phyloP scores from a whole-genome alignment of 768 basidiomycete genomes.

The Omphalotus guepiniiformis region DNA sequence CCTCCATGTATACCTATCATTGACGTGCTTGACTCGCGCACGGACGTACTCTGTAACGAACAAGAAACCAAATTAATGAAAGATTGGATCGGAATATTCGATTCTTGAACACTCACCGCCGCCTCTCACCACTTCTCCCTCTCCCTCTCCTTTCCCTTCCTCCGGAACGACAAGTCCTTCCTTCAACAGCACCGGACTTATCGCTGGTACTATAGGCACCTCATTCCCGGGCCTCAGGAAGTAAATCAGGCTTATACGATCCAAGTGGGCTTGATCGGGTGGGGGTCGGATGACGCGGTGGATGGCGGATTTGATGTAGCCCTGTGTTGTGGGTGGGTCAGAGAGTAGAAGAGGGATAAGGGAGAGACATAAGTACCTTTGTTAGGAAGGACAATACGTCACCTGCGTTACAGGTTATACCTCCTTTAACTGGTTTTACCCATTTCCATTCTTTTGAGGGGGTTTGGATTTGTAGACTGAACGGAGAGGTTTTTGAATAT shows the following conservation, averaged over 20 bases:
- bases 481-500: not conserved
- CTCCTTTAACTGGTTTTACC: conserved; percentile 27
- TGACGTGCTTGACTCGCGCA: conserved; percentile 15
- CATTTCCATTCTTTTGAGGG: conserved; percentile 31
- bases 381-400: conserved; percentile 41
- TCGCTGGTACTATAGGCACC: conserved; percentile 30
- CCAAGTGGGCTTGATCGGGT: conserved; percentile 35
- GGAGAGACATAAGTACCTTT: conserved; percentile 11
- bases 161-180: conserved; percentile 23
- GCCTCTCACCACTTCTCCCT: conserved; percentile 16
- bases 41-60: conserved; percentile 14
- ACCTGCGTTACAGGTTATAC: conserved; percentile 31
- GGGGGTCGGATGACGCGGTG: conserved; percentile 49
- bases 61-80: not conserved
- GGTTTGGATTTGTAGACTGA: conserved; percentile 32
- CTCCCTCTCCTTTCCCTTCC: conserved; percentile 8
- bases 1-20: no score
- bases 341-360: not conserved
- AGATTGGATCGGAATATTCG: not conserved
- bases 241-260: conserved; percentile 43
- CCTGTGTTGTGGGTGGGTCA: conserved; percentile 14
- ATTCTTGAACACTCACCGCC: conserved; percentile 13
- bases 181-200: conserved; percentile 39
- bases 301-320: conserved; percentile 44
- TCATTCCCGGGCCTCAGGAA: conserved; percentile 39